Base-by-base conservation (phyloP, 2,329 filamentous ascomycete species). In the Phialophora macrospora region DNA sequence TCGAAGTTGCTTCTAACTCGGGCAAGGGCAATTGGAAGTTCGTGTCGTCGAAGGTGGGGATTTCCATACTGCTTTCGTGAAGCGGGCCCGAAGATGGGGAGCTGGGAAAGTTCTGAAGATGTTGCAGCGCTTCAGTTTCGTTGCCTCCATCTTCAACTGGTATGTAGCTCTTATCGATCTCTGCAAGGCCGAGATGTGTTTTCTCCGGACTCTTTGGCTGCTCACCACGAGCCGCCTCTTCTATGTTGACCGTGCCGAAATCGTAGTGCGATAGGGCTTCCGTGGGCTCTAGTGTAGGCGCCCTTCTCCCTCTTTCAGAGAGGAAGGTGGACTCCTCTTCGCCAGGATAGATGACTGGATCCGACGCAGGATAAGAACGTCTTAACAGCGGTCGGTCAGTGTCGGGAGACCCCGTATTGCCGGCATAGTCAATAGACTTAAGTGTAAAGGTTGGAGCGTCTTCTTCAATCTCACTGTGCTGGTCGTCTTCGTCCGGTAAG, bases 291-390 rank as follows among this genome's bases (percentile, higher is more conserved):
- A 78, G 76, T 55, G 73, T 76, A 2, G 76, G 73, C 17, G 78
- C 80, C 67, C 78, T 72, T 51, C 80, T 76, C 12, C 80, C 78
- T 63, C 79, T 77, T 68, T 83, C 81, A 17, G 81, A 71, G 28
- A 72, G 54, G 30, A 72, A 70, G 3, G 71, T 72, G 22, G 62
- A 57, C 38, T 71, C 68, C 7, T 66, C 70, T 8, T 66, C 70
- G 17, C 30, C 65, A 34, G 24, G 22, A 74, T 80, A 76, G 55
- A 78, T 81, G 7, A 83, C 81, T 26, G 83, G 81, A 30, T 66
- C 66, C 14, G 83, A 77, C 2, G 76, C 78, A 1, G 75, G 72
- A 32, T 80, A 67, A 6, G 79, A 80, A 32, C 79, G 67, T 77
- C 76, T 2, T 74, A 75, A 65, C 75, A 77, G 2, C 68, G 71